Percentiles rank a stretch among this genome's conserved stretches.
These are phyloP conservation scores for Cystoisospora suis DNA, from an alignment of 169 alveolate species.

Conservation along the genomic window DNA sequence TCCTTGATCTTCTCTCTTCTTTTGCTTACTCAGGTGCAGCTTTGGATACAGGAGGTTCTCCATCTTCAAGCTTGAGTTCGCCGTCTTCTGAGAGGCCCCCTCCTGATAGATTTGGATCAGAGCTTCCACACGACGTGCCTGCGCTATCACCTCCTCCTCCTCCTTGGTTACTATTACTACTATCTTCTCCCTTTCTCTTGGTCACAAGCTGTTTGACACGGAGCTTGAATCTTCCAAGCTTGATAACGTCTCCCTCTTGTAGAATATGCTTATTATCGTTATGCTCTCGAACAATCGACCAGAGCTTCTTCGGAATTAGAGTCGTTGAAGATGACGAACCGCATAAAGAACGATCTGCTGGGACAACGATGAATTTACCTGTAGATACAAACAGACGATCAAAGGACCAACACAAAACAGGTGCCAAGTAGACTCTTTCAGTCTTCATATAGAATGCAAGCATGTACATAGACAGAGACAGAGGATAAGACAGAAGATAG, in stretches of 20 bases:
- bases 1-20: no score
- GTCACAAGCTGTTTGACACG: conserved; percentile 85
- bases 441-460: no score
- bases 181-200: not conserved
- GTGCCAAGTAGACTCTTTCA: not conserved
- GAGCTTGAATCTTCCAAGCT: conserved; percentile 92
- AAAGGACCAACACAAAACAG: not conserved
- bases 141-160: not conserved
- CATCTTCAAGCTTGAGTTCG: conserved; percentile 38
- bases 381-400: not conserved
- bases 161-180: not conserved
- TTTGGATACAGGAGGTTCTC: conserved; percentile 38
- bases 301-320: conserved; percentile 84
- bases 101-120: not conserved
- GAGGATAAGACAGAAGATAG: no score
- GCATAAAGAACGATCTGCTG: conserved; percentile 46
- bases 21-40: conserved; percentile 20
- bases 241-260: conserved; percentile 91
- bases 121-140: not conserved
- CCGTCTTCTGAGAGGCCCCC: not conserved
- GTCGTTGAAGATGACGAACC: conserved; percentile 40
- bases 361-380: conserved; percentile 36
- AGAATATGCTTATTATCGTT: conserved; percentile 81
- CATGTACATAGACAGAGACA: no score
- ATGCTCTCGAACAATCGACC: conserved; percentile 89